These are phyloP conservation scores for Phytophthora ramorum DNA, from an alignment of 352 stramenopile genomes.

Conservation along the genomic window DNA sequence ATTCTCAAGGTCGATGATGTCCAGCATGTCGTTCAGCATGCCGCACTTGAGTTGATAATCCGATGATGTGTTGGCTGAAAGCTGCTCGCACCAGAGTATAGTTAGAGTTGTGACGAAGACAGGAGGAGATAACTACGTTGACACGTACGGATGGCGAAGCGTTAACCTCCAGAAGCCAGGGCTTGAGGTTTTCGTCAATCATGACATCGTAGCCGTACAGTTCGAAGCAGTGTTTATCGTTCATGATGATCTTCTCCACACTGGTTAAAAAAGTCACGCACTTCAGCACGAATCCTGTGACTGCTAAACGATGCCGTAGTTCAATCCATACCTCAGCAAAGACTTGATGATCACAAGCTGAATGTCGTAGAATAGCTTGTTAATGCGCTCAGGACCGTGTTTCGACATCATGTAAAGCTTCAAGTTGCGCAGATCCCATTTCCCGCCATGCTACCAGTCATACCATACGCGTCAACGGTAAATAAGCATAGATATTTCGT, in stretches of 20 bases:
- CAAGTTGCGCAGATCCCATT: conserved; percentile 92
- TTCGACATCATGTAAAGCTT: conserved; percentile 93
- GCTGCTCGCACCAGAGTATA: conserved; percentile 33
- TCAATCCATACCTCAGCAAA: conserved; percentile 54
- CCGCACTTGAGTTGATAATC: conserved; percentile 95
- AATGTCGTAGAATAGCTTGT: conserved; percentile 92
- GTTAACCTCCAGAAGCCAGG: conserved; percentile 95
- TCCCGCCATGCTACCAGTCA: conserved; percentile 76
- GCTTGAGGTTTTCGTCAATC: conserved; percentile 92
- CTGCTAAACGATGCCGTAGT: background rate
- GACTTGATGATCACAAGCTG: conserved; percentile 91
- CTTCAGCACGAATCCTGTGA: background rate
- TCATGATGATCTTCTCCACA: conserved; percentile 95
- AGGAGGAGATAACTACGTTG: background rate
- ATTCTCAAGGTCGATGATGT: conserved; percentile 94
- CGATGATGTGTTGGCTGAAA: conserved; percentile 91
- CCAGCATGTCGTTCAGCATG: conserved; percentile 94
- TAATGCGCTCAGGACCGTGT: conserved; percentile 77
- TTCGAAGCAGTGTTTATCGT: conserved; percentile 96
- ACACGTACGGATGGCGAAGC: conserved; percentile 86
- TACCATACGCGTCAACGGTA: background rate
- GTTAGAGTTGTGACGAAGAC: background rate
- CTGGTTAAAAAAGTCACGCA: conserved; percentile 17
- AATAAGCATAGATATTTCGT: background rate
- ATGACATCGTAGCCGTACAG: conserved; percentile 95